Evolutionary conservation across 306 rosid species (phyloP), one percentile per base, ranked within the genome.

Genomic region (Vigna angularis): DNA sequence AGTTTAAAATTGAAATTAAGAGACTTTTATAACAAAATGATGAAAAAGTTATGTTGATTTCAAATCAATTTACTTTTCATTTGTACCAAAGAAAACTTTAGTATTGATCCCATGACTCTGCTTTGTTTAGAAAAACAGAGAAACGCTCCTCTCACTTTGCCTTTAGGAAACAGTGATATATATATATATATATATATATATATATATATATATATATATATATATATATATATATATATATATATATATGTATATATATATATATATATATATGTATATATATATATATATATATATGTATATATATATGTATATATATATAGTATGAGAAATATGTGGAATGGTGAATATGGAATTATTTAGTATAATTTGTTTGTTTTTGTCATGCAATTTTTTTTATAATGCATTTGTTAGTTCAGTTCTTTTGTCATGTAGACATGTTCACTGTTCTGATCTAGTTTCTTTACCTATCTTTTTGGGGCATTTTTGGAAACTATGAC

Each of bases 51-150:
- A n/a, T 36, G 70, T 36, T n/a, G 0, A 17, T 18, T n/a, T 38
- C 9, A 9, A 16, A 32, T n/a, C n/a, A 32, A 1, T 3, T 62
- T 64, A 16, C 16, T 4, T 40, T 18, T 65, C 2, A 10, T 40
- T 36, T 36, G 8, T 36, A 1, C 42, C 34, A 4, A 30, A 30
- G 4, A 28, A 30, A 30, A 30, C 0, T 66, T 10, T 66, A 40
- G 9, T 51, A 10, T 18, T 6, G 14, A 12, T 7, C 0, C n/a
- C 9, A 12, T 36, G 13, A 1, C 40, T 1, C 20, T 74, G 62
- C 26, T 49, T 63, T 75, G 52, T 34, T 49, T 1, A 32, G 51
- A 32, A 40, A 71, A 75, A 58, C 28, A 17, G 40, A 30, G 62
- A 30, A n/a, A 15, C 47, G 61, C 11, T 75, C 51, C 53, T 40